Evolutionary conservation across 2,329 filamentous ascomycete genomes (phyloP).

Genomic region (Alternaria metachromatica): DNA sequence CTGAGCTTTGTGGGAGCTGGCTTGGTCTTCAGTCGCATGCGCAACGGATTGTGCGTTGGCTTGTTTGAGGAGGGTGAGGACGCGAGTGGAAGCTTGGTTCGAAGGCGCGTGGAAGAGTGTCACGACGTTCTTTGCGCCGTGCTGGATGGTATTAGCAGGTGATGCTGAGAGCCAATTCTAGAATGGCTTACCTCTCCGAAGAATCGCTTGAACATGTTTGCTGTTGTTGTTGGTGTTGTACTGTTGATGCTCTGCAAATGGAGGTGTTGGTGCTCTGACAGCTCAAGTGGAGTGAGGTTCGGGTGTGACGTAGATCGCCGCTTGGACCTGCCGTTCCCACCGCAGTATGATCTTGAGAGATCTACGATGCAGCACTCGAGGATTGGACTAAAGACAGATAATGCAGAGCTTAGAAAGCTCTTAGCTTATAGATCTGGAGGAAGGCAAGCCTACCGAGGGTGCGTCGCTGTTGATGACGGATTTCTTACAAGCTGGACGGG

Average conservation of each 20-base stretch:
- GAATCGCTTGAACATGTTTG: slow-evolving; percentile 54
- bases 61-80: slow-evolving; percentile 80
- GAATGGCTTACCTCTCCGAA: slow-evolving; percentile 53
- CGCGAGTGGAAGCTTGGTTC: slow-evolving; percentile 73
- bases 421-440: background rate
- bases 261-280: slow-evolving; percentile 23
- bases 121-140: slow-evolving; percentile 74
- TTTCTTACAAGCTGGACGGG: background rate
- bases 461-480: background rate
- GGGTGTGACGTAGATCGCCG: slow-evolving; percentile 36
- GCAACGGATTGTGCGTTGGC: slow-evolving; percentile 72
- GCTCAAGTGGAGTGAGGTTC: slow-evolving; percentile 27
- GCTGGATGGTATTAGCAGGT: slow-evolving; percentile 31
- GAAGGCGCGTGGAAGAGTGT: slow-evolving; percentile 93
- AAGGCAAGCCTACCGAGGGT: background rate
- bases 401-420: background rate
- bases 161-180: background rate
- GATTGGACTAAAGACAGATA: background rate
- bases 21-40: slow-evolving; percentile 75
- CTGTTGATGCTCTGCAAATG: slow-evolving; percentile 12
- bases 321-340: slow-evolving; percentile 15
- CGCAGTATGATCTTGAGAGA: slow-evolving; percentile 3
- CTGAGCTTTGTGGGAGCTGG: slow-evolving; percentile 69
- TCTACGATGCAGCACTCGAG: background rate
- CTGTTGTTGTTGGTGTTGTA: background rate